Base-by-base conservation (phyloP, 805 yeast genomes). In the Pichia manshurica region DNA sequence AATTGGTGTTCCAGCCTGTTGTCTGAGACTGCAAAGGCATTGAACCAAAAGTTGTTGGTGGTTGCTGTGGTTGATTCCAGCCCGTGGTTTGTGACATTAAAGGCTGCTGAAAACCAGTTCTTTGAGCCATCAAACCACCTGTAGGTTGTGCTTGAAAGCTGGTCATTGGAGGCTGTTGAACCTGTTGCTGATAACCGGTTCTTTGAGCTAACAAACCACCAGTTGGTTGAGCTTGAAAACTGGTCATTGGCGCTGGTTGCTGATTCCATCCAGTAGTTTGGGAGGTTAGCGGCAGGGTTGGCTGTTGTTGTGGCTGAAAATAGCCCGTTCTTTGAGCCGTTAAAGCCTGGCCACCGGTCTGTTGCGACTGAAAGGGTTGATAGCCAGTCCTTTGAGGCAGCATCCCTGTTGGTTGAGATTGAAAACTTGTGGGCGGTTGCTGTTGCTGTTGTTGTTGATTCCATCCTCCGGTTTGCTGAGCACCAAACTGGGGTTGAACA, bases 391-490 rank as follows among this genome's bases (percentile, higher is more conserved):
- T 47, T 38, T 47, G 52, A 8, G 44, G n/a, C 25, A 22, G 28
- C 17, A 50, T 33, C 65, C 51, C 42, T 4, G 53, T 55, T 31
- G 52, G 49, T 41, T 56, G 63, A 22, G 53, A 42, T 28, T 50
- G 52, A 47, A 56, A 64, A 5, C 66, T 65, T 25, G 46, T 57
- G 12, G 48, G 59, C 46, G n/a, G 40, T 21, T 37, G 40, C 16
- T 48, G 59, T 47, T 48, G 45, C 42, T 33, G 60, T 17, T 48
- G 59, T 47, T 48, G 47, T 41, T 49, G 55, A 33, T 47, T 64
- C 60, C 65, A 71, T 9, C 78, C 77, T 8, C 78, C 78, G 2
- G 75, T 70, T 7, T 64, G 67, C 52, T 72, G 76, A 15, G 68
- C 43, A 52, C 54, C n/a, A 60, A 31, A 1, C 44, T 52, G 28